Conservation (phyloP, 192 early-diverging fungal genomes). For the Coemansia sp. region DNA sequence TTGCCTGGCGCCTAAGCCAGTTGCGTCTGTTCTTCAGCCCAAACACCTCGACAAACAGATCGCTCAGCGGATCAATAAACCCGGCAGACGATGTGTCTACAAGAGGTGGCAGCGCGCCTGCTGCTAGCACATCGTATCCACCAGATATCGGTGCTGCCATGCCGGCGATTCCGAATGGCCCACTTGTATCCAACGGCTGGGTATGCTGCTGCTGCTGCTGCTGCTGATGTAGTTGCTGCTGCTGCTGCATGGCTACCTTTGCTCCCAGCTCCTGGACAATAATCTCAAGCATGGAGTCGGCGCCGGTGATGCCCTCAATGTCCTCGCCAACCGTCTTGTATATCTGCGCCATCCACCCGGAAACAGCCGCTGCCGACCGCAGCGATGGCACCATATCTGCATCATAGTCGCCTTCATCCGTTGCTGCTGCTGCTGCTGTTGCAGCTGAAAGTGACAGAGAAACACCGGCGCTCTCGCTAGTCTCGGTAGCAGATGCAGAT, state of each 20-base stretch:
- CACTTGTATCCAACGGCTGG: neutral
- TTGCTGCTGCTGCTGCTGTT: neutral
- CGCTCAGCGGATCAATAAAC: slow-evolving; percentile 74
- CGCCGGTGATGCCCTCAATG: slow-evolving; percentile 69
- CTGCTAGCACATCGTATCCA: neutral
- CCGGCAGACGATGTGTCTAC: slow-evolving; percentile 27
- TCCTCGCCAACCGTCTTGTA: slow-evolving; percentile 75
- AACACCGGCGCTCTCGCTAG: neutral
- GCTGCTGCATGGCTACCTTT: slow-evolving; percentile 58
- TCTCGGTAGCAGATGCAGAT: neutral
- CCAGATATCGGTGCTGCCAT: neutral
- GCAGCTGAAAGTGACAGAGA: neutral
- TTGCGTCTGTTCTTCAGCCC: slow-evolving; percentile 86
- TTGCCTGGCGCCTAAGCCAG: slow-evolving; percentile 85
- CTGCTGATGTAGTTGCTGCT: neutral
- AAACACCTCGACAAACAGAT: slow-evolving; percentile 90
- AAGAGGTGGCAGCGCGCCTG: neutral
- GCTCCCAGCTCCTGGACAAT: slow-evolving; percentile 70
- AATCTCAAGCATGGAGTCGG: slow-evolving; percentile 68
- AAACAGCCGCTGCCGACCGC: neutral
- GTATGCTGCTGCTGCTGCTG: neutral
- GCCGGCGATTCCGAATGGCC: neutral
- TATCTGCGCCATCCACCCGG: slow-evolving; percentile 60
- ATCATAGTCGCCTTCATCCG: neutral
- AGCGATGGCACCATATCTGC: neutral